phyloP scores from a whole-genome alignment of 768 basidiomycete genomes.

The Pleurotus tuoliensis region DNA sequence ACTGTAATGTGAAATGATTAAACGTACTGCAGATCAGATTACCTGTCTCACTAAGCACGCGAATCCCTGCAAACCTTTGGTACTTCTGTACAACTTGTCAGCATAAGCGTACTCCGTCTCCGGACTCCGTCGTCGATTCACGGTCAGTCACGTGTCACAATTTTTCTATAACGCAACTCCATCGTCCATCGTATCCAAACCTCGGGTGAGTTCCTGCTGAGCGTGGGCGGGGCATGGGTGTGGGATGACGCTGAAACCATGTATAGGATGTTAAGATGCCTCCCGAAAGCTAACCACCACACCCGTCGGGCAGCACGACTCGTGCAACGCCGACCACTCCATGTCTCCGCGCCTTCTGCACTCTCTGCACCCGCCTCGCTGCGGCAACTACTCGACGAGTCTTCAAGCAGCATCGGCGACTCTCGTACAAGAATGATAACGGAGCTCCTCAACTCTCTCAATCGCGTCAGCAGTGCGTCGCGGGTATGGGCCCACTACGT shows the following conservation, averaged over 20 bases:
- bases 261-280: conserved; percentile 7
- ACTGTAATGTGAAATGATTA: not conserved
- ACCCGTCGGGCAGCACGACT: not conserved
- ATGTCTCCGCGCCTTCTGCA: conserved; percentile 12
- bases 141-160: not conserved
- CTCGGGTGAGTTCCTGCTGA: too few species aligned
- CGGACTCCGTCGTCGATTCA: too few species aligned
- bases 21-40: too few species aligned
- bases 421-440: conserved; percentile 13
- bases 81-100: too few species aligned
- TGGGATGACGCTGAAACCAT: not conserved
- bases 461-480: conserved; percentile 33
- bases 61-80: too few species aligned
- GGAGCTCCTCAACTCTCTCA: conserved; percentile 29
- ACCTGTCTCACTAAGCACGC: too few species aligned
- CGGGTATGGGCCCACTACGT: conserved; percentile 66
- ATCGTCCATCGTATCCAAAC: too few species aligned
- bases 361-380: conserved; percentile 1
- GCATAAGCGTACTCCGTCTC: too few species aligned
- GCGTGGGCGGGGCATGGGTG: too few species aligned
- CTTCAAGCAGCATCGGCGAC: not conserved
- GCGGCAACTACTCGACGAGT: not conserved
- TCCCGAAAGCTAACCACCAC: not conserved
- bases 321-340: conserved; percentile 2
- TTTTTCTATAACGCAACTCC: not conserved